Evolutionary conservation across 805 yeast species (phyloP), one percentile per base, ranked within the genome.

Genomic region (Ogataea ramenticola): DNA sequence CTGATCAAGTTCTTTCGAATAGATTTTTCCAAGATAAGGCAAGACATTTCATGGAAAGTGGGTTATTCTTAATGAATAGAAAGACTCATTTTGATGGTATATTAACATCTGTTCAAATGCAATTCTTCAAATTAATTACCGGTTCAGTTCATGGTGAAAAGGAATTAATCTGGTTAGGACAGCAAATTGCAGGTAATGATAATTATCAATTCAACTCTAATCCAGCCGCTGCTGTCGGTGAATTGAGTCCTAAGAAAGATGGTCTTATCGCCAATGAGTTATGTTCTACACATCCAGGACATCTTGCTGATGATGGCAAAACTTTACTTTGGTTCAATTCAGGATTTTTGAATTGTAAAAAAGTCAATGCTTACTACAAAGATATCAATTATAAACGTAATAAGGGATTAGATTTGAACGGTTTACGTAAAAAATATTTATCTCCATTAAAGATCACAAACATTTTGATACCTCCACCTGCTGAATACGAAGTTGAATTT

Each of bases 141-240:
- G 67, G 74, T 1, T 73, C 80, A 17, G 71, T 82, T 10, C 84
- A 85, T 71, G 95, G 95, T 34, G 95, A 85, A 49, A 85, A 85
- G 52, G 93, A 85, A 56, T 65, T 84, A 50, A 79, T 82, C 53
- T 83, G 91, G 91, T 56, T 85, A 30, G 86, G 86, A 2, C 75
- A 79, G 58, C 68, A 74, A 38, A 64, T 74, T 34, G 67, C 74
- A 36, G 81, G 86, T 12, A 79, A 79, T 51, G 74, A 72, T 44
- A 57, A 62, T 19, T 79, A 77, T 49, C 61, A 57, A 26, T 73
- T 81, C 56, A 80, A 79, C 52, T 45, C 60, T 7, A 58, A 67
- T 50, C 66, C 74, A n/a, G 84, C 84, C 0, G 85, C 79, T 2
- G 66, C 80, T 19, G 72, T 75, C 2, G 87, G 86, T 12, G 58